A percentile compares a stretch with the other conserved stretches of the same genome.
These are phyloP conservation scores for Mrakia frigida DNA, from an alignment of 768 basidiomycete genomes.

Conservation along the genomic window DNA sequence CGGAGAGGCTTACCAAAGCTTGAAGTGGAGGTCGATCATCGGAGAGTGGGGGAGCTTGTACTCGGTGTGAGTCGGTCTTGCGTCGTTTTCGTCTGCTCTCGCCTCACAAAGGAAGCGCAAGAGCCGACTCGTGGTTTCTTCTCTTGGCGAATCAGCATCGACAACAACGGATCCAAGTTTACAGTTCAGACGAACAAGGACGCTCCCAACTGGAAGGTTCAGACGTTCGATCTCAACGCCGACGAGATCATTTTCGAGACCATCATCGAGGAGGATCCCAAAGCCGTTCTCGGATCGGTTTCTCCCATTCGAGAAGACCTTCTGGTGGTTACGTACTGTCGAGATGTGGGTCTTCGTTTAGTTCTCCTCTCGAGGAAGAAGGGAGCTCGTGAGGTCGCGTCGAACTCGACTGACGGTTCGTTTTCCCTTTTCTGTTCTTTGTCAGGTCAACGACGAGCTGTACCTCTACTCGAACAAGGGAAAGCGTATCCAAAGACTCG, in stretches of 20 bases:
- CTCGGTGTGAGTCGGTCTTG: slow-evolving; percentile 21
- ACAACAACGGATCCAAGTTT: slow-evolving; percentile 59
- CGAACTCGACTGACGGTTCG: neutral
- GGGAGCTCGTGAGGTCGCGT: neutral
- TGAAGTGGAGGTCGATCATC: slow-evolving; percentile 68
- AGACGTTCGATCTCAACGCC: slow-evolving; percentile 57
- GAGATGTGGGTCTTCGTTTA: slow-evolving; percentile 53
- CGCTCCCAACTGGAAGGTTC: slow-evolving; percentile 62
- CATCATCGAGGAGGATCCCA: slow-evolving; percentile 63
- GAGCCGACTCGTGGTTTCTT: too few relatives aligned
- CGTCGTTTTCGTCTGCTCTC: neutral
- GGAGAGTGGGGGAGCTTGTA: slow-evolving; percentile 63
- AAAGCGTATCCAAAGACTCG: slow-evolving; percentile 54
- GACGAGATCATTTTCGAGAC: slow-evolving; percentile 52
- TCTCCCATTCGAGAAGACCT: slow-evolving; percentile 54
- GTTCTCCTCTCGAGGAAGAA: too few relatives aligned
- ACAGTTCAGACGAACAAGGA: slow-evolving; percentile 62
- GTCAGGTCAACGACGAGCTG: slow-evolving; percentile 72
- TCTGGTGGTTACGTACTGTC: slow-evolving; percentile 62
- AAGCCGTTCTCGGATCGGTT: slow-evolving; percentile 56
- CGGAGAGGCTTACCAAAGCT: slow-evolving; percentile 57
- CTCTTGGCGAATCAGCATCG: too few relatives aligned
- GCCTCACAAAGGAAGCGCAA: too few relatives aligned
- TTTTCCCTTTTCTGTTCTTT: slow-evolving; percentile 8
- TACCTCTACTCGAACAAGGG: slow-evolving; percentile 61